These are phyloP conservation scores for Cladophialophora bantiana DNA, from an alignment of 2,329 filamentous ascomycete genomes.

Conservation along the genomic window DNA sequence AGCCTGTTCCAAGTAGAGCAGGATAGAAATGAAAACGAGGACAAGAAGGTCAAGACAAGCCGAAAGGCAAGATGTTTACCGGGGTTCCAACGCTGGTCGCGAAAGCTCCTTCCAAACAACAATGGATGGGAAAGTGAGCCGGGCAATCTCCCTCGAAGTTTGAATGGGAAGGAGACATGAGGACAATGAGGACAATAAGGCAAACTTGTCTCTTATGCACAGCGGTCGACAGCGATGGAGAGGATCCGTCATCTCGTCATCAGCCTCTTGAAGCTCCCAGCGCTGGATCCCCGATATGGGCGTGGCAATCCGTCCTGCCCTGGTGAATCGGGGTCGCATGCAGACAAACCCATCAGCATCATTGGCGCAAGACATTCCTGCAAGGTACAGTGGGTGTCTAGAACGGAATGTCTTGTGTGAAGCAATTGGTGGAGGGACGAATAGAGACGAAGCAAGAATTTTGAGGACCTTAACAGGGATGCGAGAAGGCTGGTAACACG, in stretches of 20 bases:
- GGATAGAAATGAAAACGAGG: not conserved
- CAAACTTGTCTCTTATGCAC: not conserved
- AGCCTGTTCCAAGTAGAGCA: not conserved
- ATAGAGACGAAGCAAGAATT: constrained; percentile 7
- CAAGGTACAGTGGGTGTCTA: not conserved
- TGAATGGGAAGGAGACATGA: constrained; percentile 1
- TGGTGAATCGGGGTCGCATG: not conserved
- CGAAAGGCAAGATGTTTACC: not conserved
- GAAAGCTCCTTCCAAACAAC: not conserved
- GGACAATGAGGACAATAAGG: not conserved
- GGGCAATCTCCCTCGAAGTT: not conserved
- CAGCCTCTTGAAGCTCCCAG: not conserved
- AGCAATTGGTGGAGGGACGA: constrained; percentile 11
- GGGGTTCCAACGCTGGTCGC: not conserved
- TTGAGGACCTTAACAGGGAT: constrained; percentile 26
- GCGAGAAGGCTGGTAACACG: not conserved
- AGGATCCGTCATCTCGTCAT: constrained; percentile 3
- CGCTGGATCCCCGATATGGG: not conserved
- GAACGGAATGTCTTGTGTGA: not conserved
- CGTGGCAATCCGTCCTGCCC: not conserved
- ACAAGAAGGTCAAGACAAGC: not conserved
- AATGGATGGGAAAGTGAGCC: not conserved
- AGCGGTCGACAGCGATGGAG: not conserved
- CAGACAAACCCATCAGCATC: not conserved
- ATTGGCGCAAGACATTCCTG: constrained; percentile 13